phyloP scores from a whole-genome alignment of 495 filamentous ascomycete species.

The Penicillium roqueforti region DNA sequence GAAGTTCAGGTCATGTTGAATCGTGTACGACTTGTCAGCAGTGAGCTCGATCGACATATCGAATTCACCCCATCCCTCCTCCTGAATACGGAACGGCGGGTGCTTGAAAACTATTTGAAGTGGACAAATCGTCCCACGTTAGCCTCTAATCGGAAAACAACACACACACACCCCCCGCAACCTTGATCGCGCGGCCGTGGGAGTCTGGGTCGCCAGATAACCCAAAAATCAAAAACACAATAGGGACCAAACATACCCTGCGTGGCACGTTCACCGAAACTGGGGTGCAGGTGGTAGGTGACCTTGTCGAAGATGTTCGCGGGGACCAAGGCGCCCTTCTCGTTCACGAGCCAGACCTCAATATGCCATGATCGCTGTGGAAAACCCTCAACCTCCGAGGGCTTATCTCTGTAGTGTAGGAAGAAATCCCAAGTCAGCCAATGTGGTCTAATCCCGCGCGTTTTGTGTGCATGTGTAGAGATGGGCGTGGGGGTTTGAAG shows the following conservation, averaged over 20 bases:
- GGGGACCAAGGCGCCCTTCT: constrained; percentile 61
- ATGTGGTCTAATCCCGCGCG: neutral
- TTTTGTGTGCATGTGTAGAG: constrained; percentile 5
- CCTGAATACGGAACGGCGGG: constrained; percentile 82
- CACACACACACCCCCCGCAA: no score
- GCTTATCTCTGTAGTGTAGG: constrained; percentile 49
- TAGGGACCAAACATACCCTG: constrained; percentile 60
- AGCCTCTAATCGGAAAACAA: neutral
- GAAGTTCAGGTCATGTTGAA: constrained; percentile 93
- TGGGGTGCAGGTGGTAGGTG: constrained; percentile 86
- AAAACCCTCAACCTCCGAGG: constrained; percentile 76
- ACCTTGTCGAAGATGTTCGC: constrained; percentile 88
- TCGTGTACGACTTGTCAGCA: constrained; percentile 74
- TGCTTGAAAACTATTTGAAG: constrained; percentile 61
- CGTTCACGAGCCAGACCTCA: constrained; percentile 56
- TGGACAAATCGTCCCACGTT: neutral
- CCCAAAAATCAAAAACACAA: neutral
- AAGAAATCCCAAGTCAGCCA: constrained; percentile 12
- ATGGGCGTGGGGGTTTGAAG: constrained; percentile 1
- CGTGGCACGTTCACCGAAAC: constrained; percentile 71
- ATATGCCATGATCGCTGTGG: constrained; percentile 77
- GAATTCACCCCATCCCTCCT: constrained; percentile 99
- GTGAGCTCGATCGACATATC: constrained; percentile 84
- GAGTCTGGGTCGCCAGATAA: neutral
- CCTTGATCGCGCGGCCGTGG: no score